Evolutionary conservation across 2,329 filamentous ascomycete genomes (phyloP).

Genomic region (Xylaria sp.): DNA sequence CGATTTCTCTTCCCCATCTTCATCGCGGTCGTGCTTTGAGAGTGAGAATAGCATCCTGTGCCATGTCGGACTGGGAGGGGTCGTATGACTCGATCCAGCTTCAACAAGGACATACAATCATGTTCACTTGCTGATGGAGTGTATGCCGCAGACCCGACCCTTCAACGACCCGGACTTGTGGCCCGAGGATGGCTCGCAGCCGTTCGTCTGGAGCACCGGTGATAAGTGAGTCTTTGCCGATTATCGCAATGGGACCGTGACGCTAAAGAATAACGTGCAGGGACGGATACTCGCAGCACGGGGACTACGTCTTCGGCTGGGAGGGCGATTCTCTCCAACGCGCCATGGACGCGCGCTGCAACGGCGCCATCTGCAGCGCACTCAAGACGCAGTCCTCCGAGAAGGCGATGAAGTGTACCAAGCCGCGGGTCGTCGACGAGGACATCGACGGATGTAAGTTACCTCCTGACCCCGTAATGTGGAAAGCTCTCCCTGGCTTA

Average conservation of each 20-base stretch:
- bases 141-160: constrained; percentile 21
- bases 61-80: neutral
- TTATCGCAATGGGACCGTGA: neutral
- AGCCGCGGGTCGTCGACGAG: constrained; percentile 24
- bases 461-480: neutral
- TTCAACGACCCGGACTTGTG: constrained; percentile 34
- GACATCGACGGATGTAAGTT: constrained; percentile 37
- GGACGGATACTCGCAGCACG: constrained; percentile 36
- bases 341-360: constrained; percentile 45
- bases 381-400: constrained; percentile 31
- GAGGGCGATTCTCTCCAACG: constrained; percentile 45
- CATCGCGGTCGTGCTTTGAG: neutral
- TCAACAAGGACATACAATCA: neutral
- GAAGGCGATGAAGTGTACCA: constrained; percentile 32
- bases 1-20: neutral
- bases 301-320: constrained; percentile 49
- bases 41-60: neutral
- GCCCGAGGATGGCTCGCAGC: constrained; percentile 37
- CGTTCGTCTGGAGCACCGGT: constrained; percentile 35
- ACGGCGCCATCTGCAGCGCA: constrained; percentile 31
- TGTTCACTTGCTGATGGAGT: constrained; percentile 5
- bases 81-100: neutral
- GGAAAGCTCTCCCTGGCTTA: neutral
- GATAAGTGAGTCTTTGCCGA: constrained; percentile 25
- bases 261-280: constrained; percentile 9